Evolutionary conservation across 139 green algal species (phyloP), one percentile per base, ranked within the genome.

Genomic region (Chlamydomonas sp.): DNA sequence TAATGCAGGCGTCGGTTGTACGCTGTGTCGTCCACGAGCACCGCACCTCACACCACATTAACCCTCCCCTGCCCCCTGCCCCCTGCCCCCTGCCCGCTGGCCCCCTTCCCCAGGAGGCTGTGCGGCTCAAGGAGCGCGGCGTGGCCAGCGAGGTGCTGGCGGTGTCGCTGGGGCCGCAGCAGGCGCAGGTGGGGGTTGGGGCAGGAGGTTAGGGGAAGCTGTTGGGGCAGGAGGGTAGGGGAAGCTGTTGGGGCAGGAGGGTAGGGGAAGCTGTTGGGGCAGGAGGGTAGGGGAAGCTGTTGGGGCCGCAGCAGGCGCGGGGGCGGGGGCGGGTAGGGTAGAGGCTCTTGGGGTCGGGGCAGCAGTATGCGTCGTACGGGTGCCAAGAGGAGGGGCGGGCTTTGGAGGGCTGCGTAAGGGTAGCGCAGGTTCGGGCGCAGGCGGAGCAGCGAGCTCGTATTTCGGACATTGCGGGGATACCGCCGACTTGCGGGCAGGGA

Each of bases 81-180:
- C 31, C 31, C 31, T 49, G 31, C 31, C 31, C 31, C 31, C 31
- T 49, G 31, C 31, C 31, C 31, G n/a, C 31, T 49, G 31, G 31
- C 31, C 31, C 3, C 4, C 63, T 59, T 10, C 14, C 12, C 78
- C 91, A 98, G 93, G 97, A 99, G 88, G 97, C 97, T 5, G 73
- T 99, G 66, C 91, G 96, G 10, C 84, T 99, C 20, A 97, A 94
- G 86, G 97, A 99, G 91, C 80, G 90, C 62, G 90, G 91, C 15
- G 14, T 94, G 15, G 94, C 96, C 0, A 90, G 88, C 1, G 97
- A 99, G 86, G 96, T 99, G 4, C 89, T 99, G 3, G 97, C 95
- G 5, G 95, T 99, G 5, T 95, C 92, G 5, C 79, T 98, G n/a
- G 97, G 97, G 0, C 94, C 94, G 8, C 89, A 93, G 62, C 80